Conservation (phyloP, 176 grass and related monocot genomes). For the Puya raimondii region DNA sequence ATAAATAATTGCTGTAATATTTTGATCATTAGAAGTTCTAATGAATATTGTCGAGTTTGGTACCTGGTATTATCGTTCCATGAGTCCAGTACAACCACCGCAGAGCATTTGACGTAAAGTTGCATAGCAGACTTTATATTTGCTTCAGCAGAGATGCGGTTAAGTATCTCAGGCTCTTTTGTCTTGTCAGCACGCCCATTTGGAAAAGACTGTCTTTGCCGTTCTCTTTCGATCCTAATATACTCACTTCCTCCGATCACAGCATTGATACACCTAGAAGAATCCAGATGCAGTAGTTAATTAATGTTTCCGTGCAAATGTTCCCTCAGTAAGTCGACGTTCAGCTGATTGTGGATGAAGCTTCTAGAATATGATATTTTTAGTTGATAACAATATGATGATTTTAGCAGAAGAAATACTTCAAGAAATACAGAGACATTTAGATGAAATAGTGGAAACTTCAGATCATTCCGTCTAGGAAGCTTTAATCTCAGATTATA, state of each 20-base stretch:
- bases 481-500: no score
- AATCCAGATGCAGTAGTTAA: slow-evolving; percentile 2
- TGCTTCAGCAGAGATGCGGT: slow-evolving; percentile 63
- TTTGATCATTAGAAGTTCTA: background rate
- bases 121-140: slow-evolving; percentile 95
- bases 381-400: background rate
- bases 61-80: slow-evolving; percentile 92
- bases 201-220: slow-evolving; percentile 66
- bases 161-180: slow-evolving; percentile 61
- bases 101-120: slow-evolving; percentile 68
- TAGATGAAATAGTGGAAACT: no score
- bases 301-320: background rate
- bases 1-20: background rate
- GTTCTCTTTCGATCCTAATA: slow-evolving; percentile 67
- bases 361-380: background rate
- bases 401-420: no score
- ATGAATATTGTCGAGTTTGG: background rate
- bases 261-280: slow-evolving; percentile 67
- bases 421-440: no score
- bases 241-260: slow-evolving; percentile 90
- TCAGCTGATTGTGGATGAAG: background rate
- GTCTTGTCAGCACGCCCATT: slow-evolving; percentile 60
- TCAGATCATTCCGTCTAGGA: no score
- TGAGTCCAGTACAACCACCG: slow-evolving; percentile 84
- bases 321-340: background rate